Base-by-base conservation (phyloP, 2,329 filamentous ascomycete species). In the Lachnellula willkommii region DNA sequence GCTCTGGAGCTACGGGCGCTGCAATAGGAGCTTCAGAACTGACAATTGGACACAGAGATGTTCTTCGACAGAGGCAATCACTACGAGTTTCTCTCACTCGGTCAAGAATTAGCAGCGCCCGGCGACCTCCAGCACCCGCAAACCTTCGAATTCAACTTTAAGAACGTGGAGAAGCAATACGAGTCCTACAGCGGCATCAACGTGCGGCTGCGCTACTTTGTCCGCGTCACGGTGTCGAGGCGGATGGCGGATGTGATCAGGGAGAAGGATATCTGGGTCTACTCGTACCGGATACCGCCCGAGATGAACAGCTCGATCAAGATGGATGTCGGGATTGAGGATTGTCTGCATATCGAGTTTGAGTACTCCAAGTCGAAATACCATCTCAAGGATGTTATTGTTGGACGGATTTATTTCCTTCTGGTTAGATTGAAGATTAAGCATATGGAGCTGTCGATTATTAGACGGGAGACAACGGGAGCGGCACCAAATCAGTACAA, bases 151-250 rank as follows among this genome's bases (percentile, higher is more conserved):
- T 99, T 99, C 83, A 95, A 96, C 78, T 99, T 99, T 84, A 97
- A 97, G 75, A 99, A 97, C 74, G 91, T 99, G 68, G 94, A 99
- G 82, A 99, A 99, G 80, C 92, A 95, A 74, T 99, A 99, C 80
- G 95, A 99, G 76, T 96, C 92, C 63, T 99, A 99, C 81, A 95
- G 96, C 72, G 94, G 94, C 70, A 99, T 99, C 83, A 99, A 99
- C 71, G 94, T 99, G 69, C 95, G 96, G 79, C 83, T 99, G 71
- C 91, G 94, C 66, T 99, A 99, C 82, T 97, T 97, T 75, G 87
- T 97, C 56, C 89, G 92, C 66, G 94, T 97, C 65, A 99, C 94
- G 37, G 94, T 99, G 48, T 95, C 91, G 51, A 85, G 94, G 68
- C 85, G 94, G 71, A 97, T 99, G 91, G 90, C 91, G 67, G 94